Base-by-base conservation (phyloP, 345 rosid genomes). In the Melastoma malabathricum region DNA sequence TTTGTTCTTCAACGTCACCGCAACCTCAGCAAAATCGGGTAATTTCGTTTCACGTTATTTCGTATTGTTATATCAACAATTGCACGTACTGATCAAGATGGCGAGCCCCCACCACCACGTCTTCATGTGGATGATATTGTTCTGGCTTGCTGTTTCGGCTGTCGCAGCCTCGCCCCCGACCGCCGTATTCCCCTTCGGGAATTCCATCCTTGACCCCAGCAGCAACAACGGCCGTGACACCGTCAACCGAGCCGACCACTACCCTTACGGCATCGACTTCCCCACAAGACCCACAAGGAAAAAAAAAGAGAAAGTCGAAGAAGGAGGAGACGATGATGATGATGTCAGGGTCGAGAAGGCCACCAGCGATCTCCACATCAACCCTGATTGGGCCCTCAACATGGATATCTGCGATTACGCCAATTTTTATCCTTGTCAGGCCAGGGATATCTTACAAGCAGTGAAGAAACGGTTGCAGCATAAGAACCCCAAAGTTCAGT, bases 381-480 rank as follows among this genome's bases (percentile, higher is more conserved):
- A 69, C 64, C 97, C 97, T 53, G 97, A 92, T 71, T 92, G 97
- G 97, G 83, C 95, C 23, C 81, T 87, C 63, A 87, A 92, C 71
- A 87, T 92, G 62, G 86, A 84, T 74, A 92, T 92, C 50, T 92
- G 98, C 48, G 97, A 92, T 70, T 77, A 80, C 19, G 65, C 82
- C 48, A 92, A 92, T 73, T 75, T 89, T 7, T 68, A 73, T 61
- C 86, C 69, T 59, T 76, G 95, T 89, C 86, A 79, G 64, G 86
- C 85, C 1, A 93, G 78, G 68, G 99, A 88, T 72, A 88, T 88
- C 2, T 77, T 93, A 51, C 88, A 88, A 70, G 92, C 95, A 59
- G 66, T 93, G 51, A 93, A 88, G 65, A 93, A 68, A 69, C 81
- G 95, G 75, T 57, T 88, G 72, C 97, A 76, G 55, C 86, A 88